A percentile compares a stretch with the other conserved stretches of the same genome.
These are phyloP conservation scores for Hirschioporus abietinus DNA, from an alignment of 768 basidiomycete species.

Conservation along the genomic window DNA sequence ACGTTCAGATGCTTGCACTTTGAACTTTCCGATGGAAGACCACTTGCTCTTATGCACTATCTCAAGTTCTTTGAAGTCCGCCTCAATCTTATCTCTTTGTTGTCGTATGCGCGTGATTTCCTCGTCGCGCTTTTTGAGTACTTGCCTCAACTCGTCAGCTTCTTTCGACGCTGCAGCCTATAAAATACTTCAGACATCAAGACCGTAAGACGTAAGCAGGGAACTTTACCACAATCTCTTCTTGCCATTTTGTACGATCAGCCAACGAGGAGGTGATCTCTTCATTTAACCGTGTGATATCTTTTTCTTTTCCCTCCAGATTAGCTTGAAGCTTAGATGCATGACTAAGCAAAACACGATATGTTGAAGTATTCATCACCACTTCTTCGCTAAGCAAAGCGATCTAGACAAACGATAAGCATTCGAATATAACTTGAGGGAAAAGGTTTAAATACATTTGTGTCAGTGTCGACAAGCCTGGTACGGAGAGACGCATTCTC, in stretches of 20 bases:
- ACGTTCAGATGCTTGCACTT: conserved; percentile 58
- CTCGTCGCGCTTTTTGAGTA: conserved; percentile 57
- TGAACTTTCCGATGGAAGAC: conserved; percentile 58
- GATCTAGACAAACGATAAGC: conserved; percentile 12
- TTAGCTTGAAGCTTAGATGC: conserved; percentile 42
- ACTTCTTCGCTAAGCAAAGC: conserved; percentile 32
- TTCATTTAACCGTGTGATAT: conserved; percentile 36
- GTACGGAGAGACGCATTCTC: conserved; percentile 41
- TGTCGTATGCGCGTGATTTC: conserved; percentile 68
- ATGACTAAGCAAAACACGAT: conserved; percentile 53
- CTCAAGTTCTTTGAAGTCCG: conserved; percentile 52
- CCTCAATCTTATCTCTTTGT: conserved; percentile 68
- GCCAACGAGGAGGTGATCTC: conserved; percentile 34
- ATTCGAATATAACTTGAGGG: background rate
- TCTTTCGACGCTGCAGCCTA: conserved; percentile 41
- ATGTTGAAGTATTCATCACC: conserved; percentile 44
- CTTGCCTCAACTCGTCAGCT: conserved; percentile 57
- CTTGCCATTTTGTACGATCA: conserved; percentile 26
- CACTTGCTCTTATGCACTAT: conserved; percentile 32
- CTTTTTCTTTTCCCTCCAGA: conserved; percentile 32
- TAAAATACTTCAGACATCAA: conserved; percentile 12
- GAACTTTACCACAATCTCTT: conserved; percentile 33
- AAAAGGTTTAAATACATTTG: conserved; percentile 33
- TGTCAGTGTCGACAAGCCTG: conserved; percentile 37
- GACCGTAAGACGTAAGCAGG: conserved; percentile 5